Base-by-base conservation (phyloP, 257 asterid species). In the Nemophila menziesii region DNA sequence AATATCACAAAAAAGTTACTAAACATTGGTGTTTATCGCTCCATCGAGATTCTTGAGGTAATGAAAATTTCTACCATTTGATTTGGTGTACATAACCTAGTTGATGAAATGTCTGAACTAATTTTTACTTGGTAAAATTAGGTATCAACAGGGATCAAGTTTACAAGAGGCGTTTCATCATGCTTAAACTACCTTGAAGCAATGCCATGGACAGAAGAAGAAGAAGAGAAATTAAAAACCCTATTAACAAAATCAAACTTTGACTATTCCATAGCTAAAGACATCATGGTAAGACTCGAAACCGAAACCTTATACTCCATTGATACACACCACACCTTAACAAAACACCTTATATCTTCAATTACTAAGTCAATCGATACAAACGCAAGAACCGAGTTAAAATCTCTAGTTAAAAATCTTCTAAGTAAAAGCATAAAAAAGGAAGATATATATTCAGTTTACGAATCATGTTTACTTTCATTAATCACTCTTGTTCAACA, bases 121-220 rank as follows among this genome's bases (percentile, higher is more conserved):
- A 29, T 29, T 29, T 7, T 10, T 13, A 29, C 12, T 29, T 5
- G 7, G 44, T 54, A 52, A 52, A 41, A 8, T 40, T 58, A 87
- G 95, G 93, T 74, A 36, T 66, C 93, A 63, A 78, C 69, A 14
- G 71, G 93, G 33, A 73, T 87, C 68, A 80, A 80, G 63, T 87
- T 87, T 50, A 29, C 58, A 46, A 66, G 77, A 67, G 73, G 89
- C 43, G 68, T 78, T 58, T 64, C 73, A 27, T 67, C 92, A 2
- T 83, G 95, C 61, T 62, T 87, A 46, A 68, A 75, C 52, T 87
- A 75, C 66, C 78, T 87, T 23, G 95, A 80, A 62, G 95, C 93
- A 22, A 82, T 87, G 46, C 97, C 97, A 9, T 87, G 97, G 97
- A 65, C 82, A 0, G 97, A 87, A 63, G 93, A 83, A 64, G 97